Conservation (phyloP, 2,329 filamentous ascomycete species). For the Phoma herbarum region DNA sequence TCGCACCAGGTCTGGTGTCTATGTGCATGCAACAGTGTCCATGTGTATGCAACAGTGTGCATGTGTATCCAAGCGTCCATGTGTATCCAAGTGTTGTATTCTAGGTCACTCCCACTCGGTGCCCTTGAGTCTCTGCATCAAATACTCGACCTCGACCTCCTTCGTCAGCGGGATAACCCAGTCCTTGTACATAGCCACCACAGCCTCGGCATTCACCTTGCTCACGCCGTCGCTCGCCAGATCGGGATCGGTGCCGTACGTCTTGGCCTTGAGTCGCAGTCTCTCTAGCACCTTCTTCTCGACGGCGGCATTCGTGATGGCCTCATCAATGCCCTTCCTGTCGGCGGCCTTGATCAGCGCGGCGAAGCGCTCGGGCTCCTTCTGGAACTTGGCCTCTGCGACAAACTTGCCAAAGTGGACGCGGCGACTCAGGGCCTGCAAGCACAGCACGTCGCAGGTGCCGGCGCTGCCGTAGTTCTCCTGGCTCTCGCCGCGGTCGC, state of each 20-base stretch:
- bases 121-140: slow-evolving; percentile 85
- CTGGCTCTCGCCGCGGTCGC: slow-evolving; percentile 82
- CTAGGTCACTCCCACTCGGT: slow-evolving; percentile 54
- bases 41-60: too few relatives aligned
- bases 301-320: slow-evolving; percentile 89
- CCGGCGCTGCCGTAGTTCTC: slow-evolving; percentile 97
- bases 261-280: slow-evolving; percentile 85
- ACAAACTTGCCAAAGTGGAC: slow-evolving; percentile 99
- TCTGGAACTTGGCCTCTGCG: slow-evolving; percentile 91
- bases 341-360: slow-evolving; percentile 83
- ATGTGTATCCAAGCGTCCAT: too few relatives aligned
- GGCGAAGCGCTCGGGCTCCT: slow-evolving; percentile 82
- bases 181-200: slow-evolving; percentile 62
- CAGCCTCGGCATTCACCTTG: slow-evolving; percentile 91
- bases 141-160: slow-evolving; percentile 95
- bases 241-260: slow-evolving; percentile 90
- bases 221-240: slow-evolving; percentile 63
- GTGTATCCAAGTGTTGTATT: not conserved
- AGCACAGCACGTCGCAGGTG: slow-evolving; percentile 86
- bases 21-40: too few relatives aligned
- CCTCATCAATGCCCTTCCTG: slow-evolving; percentile 80
- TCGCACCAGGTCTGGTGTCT: too few relatives aligned
- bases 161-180: slow-evolving; percentile 98
- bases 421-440: slow-evolving; percentile 87
- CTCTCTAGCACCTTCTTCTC: slow-evolving; percentile 92